phyloP scores from a whole-genome alignment of 2,329 filamentous ascomycete species.

The Fusarium decemcellulare region DNA sequence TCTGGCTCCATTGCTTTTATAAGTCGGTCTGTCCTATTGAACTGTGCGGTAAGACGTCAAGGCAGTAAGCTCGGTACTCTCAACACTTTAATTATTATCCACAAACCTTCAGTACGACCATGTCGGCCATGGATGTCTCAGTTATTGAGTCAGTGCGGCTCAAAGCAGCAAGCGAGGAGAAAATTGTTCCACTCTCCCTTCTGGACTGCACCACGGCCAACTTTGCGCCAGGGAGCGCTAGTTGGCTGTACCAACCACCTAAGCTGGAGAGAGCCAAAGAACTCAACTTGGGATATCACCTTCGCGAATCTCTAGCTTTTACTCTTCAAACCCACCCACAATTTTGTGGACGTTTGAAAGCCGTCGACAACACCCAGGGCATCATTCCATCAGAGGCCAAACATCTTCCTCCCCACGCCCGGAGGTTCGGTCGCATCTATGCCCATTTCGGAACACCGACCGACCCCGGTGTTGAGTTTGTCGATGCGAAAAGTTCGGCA shows the following conservation, averaged over 20 bases:
- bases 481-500: constrained; percentile 19
- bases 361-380: constrained; percentile 24
- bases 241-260: constrained; percentile 41
- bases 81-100: too few relatives aligned
- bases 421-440: constrained; percentile 41
- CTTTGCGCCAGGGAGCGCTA: constrained; percentile 39
- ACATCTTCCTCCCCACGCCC: constrained; percentile 35
- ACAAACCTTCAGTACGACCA: not conserved
- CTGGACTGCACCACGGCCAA: constrained; percentile 42
- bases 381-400: constrained; percentile 9
- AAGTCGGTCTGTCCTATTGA: too few relatives aligned
- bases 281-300: constrained; percentile 2
- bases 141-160: constrained; percentile 12
- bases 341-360: constrained; percentile 38
- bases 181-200: constrained; percentile 33
- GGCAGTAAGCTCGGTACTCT: too few relatives aligned
- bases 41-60: too few relatives aligned
- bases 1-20: too few relatives aligned
- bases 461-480: constrained; percentile 42
- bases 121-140: not conserved
- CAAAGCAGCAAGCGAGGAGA: not conserved
- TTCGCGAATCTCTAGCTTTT: constrained; percentile 18
- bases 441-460: constrained; percentile 25
- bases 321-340: constrained; percentile 39
- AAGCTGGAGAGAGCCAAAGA: not conserved